Evolutionary conservation across 495 filamentous ascomycete genomes (phyloP), one percentile per base, ranked within the genome.

Genomic region (Aspergillus leporis): DNA sequence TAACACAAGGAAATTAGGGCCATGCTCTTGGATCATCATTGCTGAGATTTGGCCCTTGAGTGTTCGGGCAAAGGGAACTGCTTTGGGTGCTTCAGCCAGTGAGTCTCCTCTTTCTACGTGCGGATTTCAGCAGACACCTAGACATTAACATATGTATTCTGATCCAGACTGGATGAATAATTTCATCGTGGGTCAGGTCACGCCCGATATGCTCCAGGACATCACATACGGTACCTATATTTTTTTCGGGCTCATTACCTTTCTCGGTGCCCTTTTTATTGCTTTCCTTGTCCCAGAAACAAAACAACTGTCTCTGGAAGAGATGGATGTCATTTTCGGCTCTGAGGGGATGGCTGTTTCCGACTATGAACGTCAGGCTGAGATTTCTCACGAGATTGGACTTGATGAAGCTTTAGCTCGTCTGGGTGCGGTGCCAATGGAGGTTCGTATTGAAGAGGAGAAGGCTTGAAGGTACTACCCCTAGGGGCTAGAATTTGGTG

Each of bases 1-100:
- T 16, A 53, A 53, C 12, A 14, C 14, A n/a, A n/a, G n/a, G 5
- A 6, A 40, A 65, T 69, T 41, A 49, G 51, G 52, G 0, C 84
- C 83, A 32, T 88, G 86, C 65, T 79, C 86, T 8, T 92, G 89
- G 90, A 78, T 77, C 59, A 62, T 78, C 62, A 81, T 91, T 41
- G 82, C 87, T 18, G 89, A 93, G 70, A 85, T 92, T 60, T 93
- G 87, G 88, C 90, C 90, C 2, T 71, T 92, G 9, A 86, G 83
- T 62, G 87, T 85, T 53, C 83, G 89, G 30, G 81, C 89, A 19
- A 89, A 90, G 65, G 89, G 90, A 60, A 89, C 90, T 49, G 81
- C 88, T 0, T 75, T 93, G 4, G 87, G 87, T 22, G 88, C 87
- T 10, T 84, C 77, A 65, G 74, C 78, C 64, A 74, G 76, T 78